Evolutionary conservation across 805 yeast species (phyloP), one percentile per base, ranked within the genome.

Genomic region (Ogataea henricii): DNA sequence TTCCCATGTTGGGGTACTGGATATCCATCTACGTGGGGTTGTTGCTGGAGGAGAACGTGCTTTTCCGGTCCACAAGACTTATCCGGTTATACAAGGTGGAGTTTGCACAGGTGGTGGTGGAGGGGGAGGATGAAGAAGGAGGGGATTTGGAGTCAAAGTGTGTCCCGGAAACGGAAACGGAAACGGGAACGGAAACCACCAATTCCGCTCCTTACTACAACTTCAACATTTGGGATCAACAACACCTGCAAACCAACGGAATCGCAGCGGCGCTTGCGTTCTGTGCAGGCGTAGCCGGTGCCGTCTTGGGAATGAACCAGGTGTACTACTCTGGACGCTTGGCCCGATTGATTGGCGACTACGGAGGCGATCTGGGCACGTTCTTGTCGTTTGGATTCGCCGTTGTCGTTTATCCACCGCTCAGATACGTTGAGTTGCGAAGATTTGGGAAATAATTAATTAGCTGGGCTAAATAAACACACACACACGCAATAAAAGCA

Each of bases 1-100:
- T 89, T 58, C 96, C 96, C 8, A 89, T 89, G 96, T 78, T 89
- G 49, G 96, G 96, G 1, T 89, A 89, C 68, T 89, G 96, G 96
- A 79, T 87, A 47, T 80, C 91, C 48, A 87, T 89, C 69, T 89
- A 89, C 64, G 79, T 84, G 57, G 77, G 79, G n/a, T 63, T 89
- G 38, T 66, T 88, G 27, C 49, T 87, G 2, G 88, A 86, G 54
- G 96, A 89, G 63, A 87, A 87, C 59, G 47, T 75, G 3, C 73
- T 88, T 14, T 89, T 89, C 70, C 76, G 96, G 61, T 67, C 70
- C 22, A 74, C 81, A 1, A 48, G 38, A 55, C 62, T 80, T 14
- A 49, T 57, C 12, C 66, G 67, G 40, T 47, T 76, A n/a, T 77
- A 64, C 63, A 68, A 69, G 10, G 63, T 65, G 52, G 83, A 75